Percentiles rank a stretch among this genome's conserved stretches.
These are phyloP conservation scores for Retiboletus flavoniger DNA, from an alignment of 1,284 basidiomycete species.

Conservation along the genomic window DNA sequence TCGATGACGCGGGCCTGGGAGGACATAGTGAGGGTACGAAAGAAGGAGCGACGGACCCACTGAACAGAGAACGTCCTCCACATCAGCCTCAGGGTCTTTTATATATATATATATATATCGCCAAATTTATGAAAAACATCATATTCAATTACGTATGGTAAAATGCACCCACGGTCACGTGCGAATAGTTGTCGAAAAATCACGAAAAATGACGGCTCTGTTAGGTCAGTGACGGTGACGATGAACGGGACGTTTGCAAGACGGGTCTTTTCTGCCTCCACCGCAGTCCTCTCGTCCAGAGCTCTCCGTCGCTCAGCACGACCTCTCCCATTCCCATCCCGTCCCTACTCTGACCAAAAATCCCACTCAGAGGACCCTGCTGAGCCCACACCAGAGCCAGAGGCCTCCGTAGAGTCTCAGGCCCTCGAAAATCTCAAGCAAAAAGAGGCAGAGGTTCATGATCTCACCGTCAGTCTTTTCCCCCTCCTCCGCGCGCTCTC, in stretches of 20 bases:
- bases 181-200: constrained; percentile 5
- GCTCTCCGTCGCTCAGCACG: constrained; percentile 42
- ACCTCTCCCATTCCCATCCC: constrained; percentile 28
- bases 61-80: neutral
- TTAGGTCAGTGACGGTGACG: constrained; percentile 8
- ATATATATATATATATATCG: no score
- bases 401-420: constrained; percentile 39
- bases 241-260: constrained; percentile 54
- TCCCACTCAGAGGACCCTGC: constrained; percentile 20
- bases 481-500: neutral
- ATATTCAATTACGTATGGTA: neutral
- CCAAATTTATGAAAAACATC: neutral
- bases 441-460: constrained; percentile 70
- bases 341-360: constrained; percentile 57
- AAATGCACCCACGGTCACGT: constrained; percentile 23
- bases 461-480: constrained; percentile 63
- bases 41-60: constrained; percentile 32
- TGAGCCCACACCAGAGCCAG: constrained; percentile 31
- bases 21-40: constrained; percentile 51
- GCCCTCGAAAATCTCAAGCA: constrained; percentile 54
- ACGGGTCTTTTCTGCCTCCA: constrained; percentile 55
- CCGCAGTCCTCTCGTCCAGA: constrained; percentile 52
- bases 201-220: neutral
- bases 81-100: constrained; percentile 11
- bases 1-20: constrained; percentile 69